Percentiles rank a stretch among this genome's conserved stretches.
Evolutionary conservation across 2,329 filamentous ascomycete species (phyloP).

Genomic region (Paracoccidioides lutzii): DNA sequence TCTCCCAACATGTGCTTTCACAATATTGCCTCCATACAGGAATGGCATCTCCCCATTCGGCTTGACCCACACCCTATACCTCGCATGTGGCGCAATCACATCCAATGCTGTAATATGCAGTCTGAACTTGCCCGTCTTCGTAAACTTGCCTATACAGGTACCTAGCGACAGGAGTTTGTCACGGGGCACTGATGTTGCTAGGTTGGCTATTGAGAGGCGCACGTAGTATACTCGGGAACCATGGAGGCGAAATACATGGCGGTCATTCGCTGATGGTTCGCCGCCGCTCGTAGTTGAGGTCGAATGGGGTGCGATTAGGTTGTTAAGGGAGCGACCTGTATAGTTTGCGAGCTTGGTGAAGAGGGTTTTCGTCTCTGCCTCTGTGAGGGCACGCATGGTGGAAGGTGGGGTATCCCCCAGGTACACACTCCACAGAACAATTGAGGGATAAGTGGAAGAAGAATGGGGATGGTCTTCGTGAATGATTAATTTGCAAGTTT

Average conservation of each 20-base stretch:
- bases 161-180: slow-evolving; percentile 77
- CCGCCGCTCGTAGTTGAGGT: slow-evolving; percentile 35
- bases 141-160: slow-evolving; percentile 79
- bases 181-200: slow-evolving; percentile 73
- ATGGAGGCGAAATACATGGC: slow-evolving; percentile 76
- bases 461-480: neutral
- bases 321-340: slow-evolving; percentile 72
- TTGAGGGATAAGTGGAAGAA: neutral
- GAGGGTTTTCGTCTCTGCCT: slow-evolving; percentile 51
- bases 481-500: neutral
- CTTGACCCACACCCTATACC: slow-evolving; percentile 97
- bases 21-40: slow-evolving; percentile 81
- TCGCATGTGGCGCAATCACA: slow-evolving; percentile 76
- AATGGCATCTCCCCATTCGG: slow-evolving; percentile 96
- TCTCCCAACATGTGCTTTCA: slow-evolving; percentile 68
- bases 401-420: neutral
- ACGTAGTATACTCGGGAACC: slow-evolving; percentile 85
- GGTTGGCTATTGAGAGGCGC: slow-evolving; percentile 74
- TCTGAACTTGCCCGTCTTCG: slow-evolving; percentile 90
- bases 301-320: slow-evolving; percentile 64
- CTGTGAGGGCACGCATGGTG: slow-evolving; percentile 70
- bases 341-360: slow-evolving; percentile 92
- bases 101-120: slow-evolving; percentile 81
- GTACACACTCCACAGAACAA: neutral
- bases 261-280: slow-evolving; percentile 54